Percentiles rank a stretch among this genome's conserved stretches.
Evolutionary conservation across 1,284 basidiomycete species (phyloP).

Genomic region (Ceratobasidium papillatum): DNA sequence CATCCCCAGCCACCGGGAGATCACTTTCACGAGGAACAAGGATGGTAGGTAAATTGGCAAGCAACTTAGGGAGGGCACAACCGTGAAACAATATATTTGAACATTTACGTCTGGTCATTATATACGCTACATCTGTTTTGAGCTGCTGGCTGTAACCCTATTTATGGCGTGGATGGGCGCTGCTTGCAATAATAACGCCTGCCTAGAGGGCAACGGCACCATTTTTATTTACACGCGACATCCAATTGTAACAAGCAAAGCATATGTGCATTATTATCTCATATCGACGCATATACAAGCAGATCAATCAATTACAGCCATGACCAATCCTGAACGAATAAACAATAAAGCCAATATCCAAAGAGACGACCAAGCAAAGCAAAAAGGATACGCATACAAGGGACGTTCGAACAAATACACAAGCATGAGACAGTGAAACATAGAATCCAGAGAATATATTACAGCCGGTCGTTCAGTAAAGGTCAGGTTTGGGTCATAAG

Average conservation of each 20-base stretch:
- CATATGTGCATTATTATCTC: background rate
- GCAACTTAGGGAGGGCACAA: background rate
- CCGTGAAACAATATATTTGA: no score
- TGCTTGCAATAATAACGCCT: background rate
- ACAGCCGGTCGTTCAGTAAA: constrained; percentile 32
- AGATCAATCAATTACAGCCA: constrained; percentile 17
- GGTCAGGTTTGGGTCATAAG: constrained; percentile 54
- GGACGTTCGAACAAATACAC: constrained; percentile 10
- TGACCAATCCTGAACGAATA: constrained; percentile 40
- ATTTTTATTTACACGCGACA: background rate
- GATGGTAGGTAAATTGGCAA: background rate
- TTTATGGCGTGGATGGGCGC: no score
- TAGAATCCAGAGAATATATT: constrained; percentile 11
- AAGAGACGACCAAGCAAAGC: background rate
- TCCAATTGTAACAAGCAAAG: background rate
- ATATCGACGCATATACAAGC: constrained; percentile 13
- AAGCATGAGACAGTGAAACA: constrained; percentile 18
- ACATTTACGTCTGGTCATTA: no score
- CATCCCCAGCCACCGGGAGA: background rate
- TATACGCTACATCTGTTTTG: no score
- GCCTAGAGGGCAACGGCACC: background rate
- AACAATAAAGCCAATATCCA: constrained; percentile 17
- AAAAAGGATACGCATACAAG: constrained; percentile 6
- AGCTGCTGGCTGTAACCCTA: no score
- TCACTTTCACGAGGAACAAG: background rate